These are phyloP conservation scores for Trametes coccinea DNA, from an alignment of 768 basidiomycete genomes.

Conservation along the genomic window DNA sequence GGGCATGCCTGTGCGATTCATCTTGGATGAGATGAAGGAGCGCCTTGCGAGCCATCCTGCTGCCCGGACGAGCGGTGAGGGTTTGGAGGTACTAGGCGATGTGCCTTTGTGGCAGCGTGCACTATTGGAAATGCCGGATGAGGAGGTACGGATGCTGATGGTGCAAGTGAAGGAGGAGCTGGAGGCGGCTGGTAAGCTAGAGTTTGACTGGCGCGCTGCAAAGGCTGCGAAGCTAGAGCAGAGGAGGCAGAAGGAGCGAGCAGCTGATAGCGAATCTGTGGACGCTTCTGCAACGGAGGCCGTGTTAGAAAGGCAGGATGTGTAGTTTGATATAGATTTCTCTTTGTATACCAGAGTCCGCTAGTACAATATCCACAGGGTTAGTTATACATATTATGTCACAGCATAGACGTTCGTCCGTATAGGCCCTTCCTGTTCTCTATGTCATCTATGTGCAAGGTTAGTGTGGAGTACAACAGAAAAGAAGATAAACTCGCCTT, in stretches of 20 bases:
- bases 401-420: background rate
- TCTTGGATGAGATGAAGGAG: slow-evolving; percentile 28
- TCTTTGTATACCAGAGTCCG: background rate
- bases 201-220: slow-evolving; percentile 23
- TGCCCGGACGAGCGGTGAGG: background rate
- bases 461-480: background rate
- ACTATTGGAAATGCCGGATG: slow-evolving; percentile 19
- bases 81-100: background rate
- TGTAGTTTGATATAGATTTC: too few species aligned
- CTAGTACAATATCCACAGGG: too few species aligned
- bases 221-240: slow-evolving; percentile 20
- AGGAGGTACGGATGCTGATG: slow-evolving; percentile 22
- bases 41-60: slow-evolving; percentile 11
- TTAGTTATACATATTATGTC: too few species aligned
- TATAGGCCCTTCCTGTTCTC: background rate
- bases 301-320: too few species aligned
- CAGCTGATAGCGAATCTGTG: background rate
- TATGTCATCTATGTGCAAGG: background rate
- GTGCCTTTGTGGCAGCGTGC: slow-evolving; percentile 23
- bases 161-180: slow-evolving; percentile 25
- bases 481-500: slow-evolving; percentile 39
- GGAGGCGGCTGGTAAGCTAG: slow-evolving; percentile 21
- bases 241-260: slow-evolving; percentile 3
- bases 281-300: too few species aligned
- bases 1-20: slow-evolving; percentile 25